Conservation (phyloP, 331 rosid species). For the Quercus lobata region DNA sequence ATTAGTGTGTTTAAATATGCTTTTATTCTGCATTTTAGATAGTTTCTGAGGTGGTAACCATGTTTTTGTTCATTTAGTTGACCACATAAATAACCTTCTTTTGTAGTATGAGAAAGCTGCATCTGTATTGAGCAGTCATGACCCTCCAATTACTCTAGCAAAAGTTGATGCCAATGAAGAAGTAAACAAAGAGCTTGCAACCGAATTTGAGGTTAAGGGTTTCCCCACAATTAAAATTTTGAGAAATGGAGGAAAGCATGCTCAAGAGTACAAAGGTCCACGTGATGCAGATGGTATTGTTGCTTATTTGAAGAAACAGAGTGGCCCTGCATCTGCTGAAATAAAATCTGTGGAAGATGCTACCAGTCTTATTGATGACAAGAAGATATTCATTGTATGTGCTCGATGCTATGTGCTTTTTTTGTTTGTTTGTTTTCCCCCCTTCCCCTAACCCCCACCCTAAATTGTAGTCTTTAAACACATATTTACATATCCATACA, state of each 20-base stretch:
- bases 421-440: not conserved
- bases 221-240: constrained; percentile 87
- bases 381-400: constrained; percentile 72
- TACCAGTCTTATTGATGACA: constrained; percentile 43
- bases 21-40: not conserved
- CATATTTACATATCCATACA: constrained; percentile 22
- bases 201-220: constrained; percentile 52
- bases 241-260: constrained; percentile 72
- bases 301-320: constrained; percentile 72
- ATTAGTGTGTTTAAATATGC: not conserved
- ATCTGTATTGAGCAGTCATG: constrained; percentile 61
- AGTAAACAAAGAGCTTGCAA: constrained; percentile 54
- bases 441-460: too few relatives aligned
- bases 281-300: constrained; percentile 85
- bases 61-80: not conserved
- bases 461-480: not conserved
- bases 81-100: not conserved
- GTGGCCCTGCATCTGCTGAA: constrained; percentile 82
- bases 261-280: constrained; percentile 91
- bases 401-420: not conserved
- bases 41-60: not conserved
- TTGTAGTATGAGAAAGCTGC: constrained; percentile 89
- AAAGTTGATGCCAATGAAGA: constrained; percentile 81
- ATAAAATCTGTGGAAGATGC: constrained; percentile 69
- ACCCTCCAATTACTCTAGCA: constrained; percentile 72